A percentile compares a stretch with the other conserved stretches of the same genome.
Evolutionary conservation across 305 asterid genomes (phyloP).

Genomic region (Nicotiana rustica): DNA sequence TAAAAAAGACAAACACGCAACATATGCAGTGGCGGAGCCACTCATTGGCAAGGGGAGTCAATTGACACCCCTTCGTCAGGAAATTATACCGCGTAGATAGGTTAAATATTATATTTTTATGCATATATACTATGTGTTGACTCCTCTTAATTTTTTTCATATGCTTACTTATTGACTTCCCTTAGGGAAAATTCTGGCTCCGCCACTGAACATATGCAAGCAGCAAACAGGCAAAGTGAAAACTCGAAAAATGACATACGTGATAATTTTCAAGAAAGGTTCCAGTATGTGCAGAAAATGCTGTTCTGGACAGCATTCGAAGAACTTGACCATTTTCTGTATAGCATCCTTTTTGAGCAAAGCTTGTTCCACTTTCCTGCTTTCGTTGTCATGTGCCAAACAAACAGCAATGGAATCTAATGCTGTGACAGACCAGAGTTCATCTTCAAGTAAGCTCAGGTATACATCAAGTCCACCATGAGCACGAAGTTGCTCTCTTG

Average conservation of each 20-base stretch:
- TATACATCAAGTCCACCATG: slow-evolving; percentile 98
- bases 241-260: slow-evolving; percentile 62
- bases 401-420: slow-evolving; percentile 98
- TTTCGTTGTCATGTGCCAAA: slow-evolving; percentile 97
- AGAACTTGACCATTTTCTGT: slow-evolving; percentile 92
- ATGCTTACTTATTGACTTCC: too few relatives aligned
- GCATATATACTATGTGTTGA: too few relatives aligned
- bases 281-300: slow-evolving; percentile 96
- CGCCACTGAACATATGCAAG: slow-evolving; percentile 1
- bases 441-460: slow-evolving; percentile 95
- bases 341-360: slow-evolving; percentile 91
- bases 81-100: too few relatives aligned
- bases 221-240: slow-evolving; percentile 23
- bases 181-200: too few relatives aligned
- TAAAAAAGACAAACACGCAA: slow-evolving; percentile 23
- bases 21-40: background rate
- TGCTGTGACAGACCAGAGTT: slow-evolving; percentile 96
- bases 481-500: slow-evolving; percentile 98
- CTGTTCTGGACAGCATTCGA: slow-evolving; percentile 93
- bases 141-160: too few relatives aligned
- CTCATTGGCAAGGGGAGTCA: too few relatives aligned
- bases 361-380: slow-evolving; percentile 93
- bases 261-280: slow-evolving; percentile 96
- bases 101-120: too few relatives aligned
- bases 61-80: too few relatives aligned